Conservation (phyloP, 169 alveolate species). For the Plasmodium ovale region DNA sequence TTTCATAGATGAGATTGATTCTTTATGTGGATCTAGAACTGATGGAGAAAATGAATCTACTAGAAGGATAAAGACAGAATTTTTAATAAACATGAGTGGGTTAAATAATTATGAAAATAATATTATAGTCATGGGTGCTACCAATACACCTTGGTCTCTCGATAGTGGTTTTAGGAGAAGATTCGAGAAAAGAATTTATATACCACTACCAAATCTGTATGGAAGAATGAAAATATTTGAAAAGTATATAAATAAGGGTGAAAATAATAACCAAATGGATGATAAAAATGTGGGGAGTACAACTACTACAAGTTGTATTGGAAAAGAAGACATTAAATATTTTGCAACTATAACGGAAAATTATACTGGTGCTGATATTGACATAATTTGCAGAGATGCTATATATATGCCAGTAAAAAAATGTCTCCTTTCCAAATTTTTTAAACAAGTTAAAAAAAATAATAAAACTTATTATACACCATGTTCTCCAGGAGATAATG, state of each 20-base stretch:
- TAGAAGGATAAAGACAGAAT: slow-evolving; percentile 99
- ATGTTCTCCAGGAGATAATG: slow-evolving; percentile 87
- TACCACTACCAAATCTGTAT: slow-evolving; percentile 97
- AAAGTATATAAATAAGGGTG: slow-evolving; percentile 78
- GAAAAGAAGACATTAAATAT: slow-evolving; percentile 86
- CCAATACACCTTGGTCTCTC: slow-evolving; percentile 97
- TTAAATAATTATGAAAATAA: slow-evolving; percentile 68
- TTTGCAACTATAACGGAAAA: slow-evolving; percentile 82
- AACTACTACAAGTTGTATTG: slow-evolving; percentile 81
- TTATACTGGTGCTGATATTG: slow-evolving; percentile 84
- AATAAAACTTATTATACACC: slow-evolving; percentile 81
- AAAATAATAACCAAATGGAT: slow-evolving; percentile 87
- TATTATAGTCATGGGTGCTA: slow-evolving; percentile 82
- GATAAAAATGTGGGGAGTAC: slow-evolving; percentile 80
- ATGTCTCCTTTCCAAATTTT: slow-evolving; percentile 78
- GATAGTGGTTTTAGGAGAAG: slow-evolving; percentile 99
- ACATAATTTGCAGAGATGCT: slow-evolving; percentile 81
- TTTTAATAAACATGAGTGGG: slow-evolving; percentile 99
- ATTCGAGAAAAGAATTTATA: slow-evolving; percentile 97
- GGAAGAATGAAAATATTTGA: slow-evolving; percentile 92
- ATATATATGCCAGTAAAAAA: slow-evolving; percentile 82
- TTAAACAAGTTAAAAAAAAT: slow-evolving; percentile 77
- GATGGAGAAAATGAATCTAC: slow-evolving; percentile 98
- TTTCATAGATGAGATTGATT: slow-evolving; percentile 99
- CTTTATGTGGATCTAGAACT: slow-evolving; percentile 94